These are phyloP conservation scores for Clarireedia monteithiana DNA, from an alignment of 2,329 filamentous ascomycete genomes.

Conservation along the genomic window DNA sequence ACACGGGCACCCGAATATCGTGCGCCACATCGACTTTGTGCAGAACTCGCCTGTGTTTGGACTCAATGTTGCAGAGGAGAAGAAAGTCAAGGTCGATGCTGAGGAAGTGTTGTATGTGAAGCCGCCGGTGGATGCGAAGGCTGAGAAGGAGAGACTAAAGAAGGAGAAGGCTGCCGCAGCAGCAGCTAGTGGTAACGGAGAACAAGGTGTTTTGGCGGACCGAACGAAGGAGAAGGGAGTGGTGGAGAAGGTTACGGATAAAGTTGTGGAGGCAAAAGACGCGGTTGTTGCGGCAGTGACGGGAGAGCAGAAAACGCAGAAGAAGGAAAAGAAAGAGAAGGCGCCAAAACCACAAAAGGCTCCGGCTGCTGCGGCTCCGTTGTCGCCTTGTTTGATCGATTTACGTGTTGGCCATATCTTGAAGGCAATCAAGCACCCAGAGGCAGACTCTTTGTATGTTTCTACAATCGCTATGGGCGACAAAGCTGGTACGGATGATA, in stretches of 20 bases:
- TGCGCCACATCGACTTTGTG: slow-evolving; percentile 88
- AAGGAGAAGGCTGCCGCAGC: slow-evolving; percentile 79
- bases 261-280: slow-evolving; percentile 35
- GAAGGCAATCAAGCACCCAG: slow-evolving; percentile 90
- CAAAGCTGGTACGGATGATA: slow-evolving; percentile 76
- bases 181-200: slow-evolving; percentile 40
- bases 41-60: slow-evolving; percentile 77
- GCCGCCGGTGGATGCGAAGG: slow-evolving; percentile 83
- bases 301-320: slow-evolving; percentile 36
- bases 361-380: slow-evolving; percentile 61
- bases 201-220: slow-evolving; percentile 45
- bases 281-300: slow-evolving; percentile 30
- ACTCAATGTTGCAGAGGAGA: slow-evolving; percentile 58
- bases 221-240: slow-evolving; percentile 51
- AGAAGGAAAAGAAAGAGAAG: slow-evolving; percentile 90
- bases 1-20: slow-evolving; percentile 82
- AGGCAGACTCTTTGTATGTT: slow-evolving; percentile 92
- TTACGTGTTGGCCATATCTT: slow-evolving; percentile 95
- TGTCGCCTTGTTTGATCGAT: slow-evolving; percentile 82
- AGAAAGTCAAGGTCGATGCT: slow-evolving; percentile 73
- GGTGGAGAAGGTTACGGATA: slow-evolving; percentile 42
- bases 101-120: slow-evolving; percentile 81
- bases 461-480: slow-evolving; percentile 95
- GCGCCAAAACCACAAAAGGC: slow-evolving; percentile 66
- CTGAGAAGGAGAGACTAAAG: slow-evolving; percentile 94